Base-by-base conservation (phyloP, 2,329 filamentous ascomycete genomes). In the Lasiodiplodia hormozganensis region DNA sequence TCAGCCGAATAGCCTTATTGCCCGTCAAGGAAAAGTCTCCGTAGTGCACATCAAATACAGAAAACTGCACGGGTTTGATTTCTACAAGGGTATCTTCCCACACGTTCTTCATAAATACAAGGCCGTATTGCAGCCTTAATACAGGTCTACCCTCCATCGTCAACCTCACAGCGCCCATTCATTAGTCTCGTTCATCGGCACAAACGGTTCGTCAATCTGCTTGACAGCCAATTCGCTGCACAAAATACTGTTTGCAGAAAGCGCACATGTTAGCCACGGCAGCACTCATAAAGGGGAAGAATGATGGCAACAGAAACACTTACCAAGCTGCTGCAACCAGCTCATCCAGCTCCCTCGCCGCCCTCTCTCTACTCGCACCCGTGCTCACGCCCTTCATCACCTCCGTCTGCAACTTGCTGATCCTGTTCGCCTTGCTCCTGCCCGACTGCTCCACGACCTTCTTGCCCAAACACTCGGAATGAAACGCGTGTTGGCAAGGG, bases 401-500 rank as follows among this genome's bases (percentile, higher is more conserved):
- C 78, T 94, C 90, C 66, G 88, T 86, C 82, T 98, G 94, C 72
- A 97, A 83, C 80, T 97, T 94, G 70, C 88, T 88, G 73, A 99
- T 97, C 72, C 92, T 86, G 78, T 90, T 90, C 18, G 90, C 89
- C 80, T 91, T 92, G 21, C 89, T 90, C 64, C 90, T 84, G 0
- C 93, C 93, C 1, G 91, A 90, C 72, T 93, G 90, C 78, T 95
- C 92, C 65, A 97, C 86, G 0, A 98, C 93, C 76, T 91, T 92
- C 74, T 89, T 90, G 0, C 93, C 95, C 60, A 99, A 82, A 78
- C 96, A 99, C 77, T 99, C 96, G 52, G 92, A 95, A 79, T 99
- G 96, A 76, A 99, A 99, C 3, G 94, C 92, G 80, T 99, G 96
- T 83, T 99, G 96, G 79, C 96, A 99, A 0, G 96, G 96, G 73